Evolutionary conservation across 129 eudicot species (phyloP).

Genomic region (Centella asiatica): DNA sequence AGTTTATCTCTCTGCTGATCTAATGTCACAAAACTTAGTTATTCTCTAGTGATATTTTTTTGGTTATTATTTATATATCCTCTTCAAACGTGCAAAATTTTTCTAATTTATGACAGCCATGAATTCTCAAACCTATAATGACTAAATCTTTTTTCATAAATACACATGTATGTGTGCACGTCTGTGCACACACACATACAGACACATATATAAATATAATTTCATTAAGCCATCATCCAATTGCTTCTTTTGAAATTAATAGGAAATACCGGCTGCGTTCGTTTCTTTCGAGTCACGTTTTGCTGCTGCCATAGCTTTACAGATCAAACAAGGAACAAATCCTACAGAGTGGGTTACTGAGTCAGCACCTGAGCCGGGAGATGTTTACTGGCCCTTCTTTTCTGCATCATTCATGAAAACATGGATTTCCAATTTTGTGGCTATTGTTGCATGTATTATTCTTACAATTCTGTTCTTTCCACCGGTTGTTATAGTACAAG

Average conservation of each 20-base stretch:
- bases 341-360: constrained; percentile 90
- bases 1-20: neutral
- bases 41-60: no score
- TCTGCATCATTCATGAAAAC: constrained; percentile 51
- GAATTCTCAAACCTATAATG: neutral
- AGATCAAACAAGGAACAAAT: constrained; percentile 62
- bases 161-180: no score
- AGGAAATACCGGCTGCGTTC: constrained; percentile 89
- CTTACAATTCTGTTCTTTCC: constrained; percentile 60
- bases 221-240: constrained; percentile 4
- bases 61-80: no score
- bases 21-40: neutral
- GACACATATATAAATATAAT: no score
- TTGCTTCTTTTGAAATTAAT: constrained; percentile 13
- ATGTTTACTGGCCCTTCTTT: constrained; percentile 84
- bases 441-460: constrained; percentile 33
- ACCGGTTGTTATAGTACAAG: constrained; percentile 75
- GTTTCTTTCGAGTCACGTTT: constrained; percentile 85
- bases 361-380: constrained; percentile 78
- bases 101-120: neutral
- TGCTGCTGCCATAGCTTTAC: constrained; percentile 51
- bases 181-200: no score
- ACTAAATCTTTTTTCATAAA: neutral
- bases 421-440: constrained; percentile 62
- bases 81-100: no score